Evolutionary conservation across 305 asterid species (phyloP), one percentile per base, ranked within the genome.

Genomic region (Fraxinus latifolia): DNA sequence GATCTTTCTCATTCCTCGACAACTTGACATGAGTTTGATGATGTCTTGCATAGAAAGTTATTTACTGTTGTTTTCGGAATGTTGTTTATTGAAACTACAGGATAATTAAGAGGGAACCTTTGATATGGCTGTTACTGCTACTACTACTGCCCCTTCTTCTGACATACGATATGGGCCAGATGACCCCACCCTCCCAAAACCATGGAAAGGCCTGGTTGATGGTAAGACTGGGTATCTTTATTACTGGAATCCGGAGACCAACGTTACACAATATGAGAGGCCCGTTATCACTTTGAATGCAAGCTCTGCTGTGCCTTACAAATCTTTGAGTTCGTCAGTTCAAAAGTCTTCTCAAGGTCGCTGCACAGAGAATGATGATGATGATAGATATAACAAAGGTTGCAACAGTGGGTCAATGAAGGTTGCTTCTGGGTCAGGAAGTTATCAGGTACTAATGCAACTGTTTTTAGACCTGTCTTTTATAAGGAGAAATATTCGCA

Each of bases 211-310:
- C 33, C 85, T 94, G 58, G 92, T 96, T 80, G 98, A 96, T 87
- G 93, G 90, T 55, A 93, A 87, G 84, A 94, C 99, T 83, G 97
- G 98, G 50, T 93, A 93, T 88, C 89, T 94, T 19, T 96, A 96
- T 89, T 96, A 60, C 89, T 96, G 99, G 99, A 96, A 96, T 84
- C 99, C 97, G 5, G 99, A 90, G 88, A 96, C 98, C 80, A 95
- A 96, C 79, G 88, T 82, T 81, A 96, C 99, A 39, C 99, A 96
- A 76, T 96, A 96, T 55, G 98, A 94, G 87, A 91, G 79, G 82
- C 98, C 99, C 62, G 90, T 58, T 65, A 87, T 86, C 78, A 80
- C 92, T 39, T 79, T 82, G 2, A 73, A 83, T 81, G 81, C 67
- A 70, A 87, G 79, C 85, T 78, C 90, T 85, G 85, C 81, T 21